phyloP scores from a whole-genome alignment of 2,329 filamentous ascomycete species.

The Clonostachys chloroleuca region DNA sequence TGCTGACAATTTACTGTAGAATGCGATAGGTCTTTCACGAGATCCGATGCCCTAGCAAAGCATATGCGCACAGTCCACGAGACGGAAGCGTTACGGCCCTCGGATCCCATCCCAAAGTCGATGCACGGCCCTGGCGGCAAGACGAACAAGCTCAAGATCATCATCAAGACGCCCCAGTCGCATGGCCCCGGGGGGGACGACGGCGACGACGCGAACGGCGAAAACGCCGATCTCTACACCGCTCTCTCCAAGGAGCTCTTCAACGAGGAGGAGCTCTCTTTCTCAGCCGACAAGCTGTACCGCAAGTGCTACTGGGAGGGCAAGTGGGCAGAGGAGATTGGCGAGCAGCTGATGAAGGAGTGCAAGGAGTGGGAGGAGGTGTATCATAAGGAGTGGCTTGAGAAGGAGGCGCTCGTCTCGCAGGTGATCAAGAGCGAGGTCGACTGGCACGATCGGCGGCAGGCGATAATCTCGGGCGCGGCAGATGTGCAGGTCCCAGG shows the following conservation, averaged over 20 bases:
- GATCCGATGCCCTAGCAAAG: constrained; percentile 92
- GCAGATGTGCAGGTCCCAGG: constrained; percentile 37
- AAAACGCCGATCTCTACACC: constrained; percentile 57
- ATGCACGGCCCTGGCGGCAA: constrained; percentile 43
- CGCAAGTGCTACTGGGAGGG: constrained; percentile 67
- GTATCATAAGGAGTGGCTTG: constrained; percentile 70
- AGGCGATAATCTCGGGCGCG: constrained; percentile 45
- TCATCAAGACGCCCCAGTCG: constrained; percentile 57
- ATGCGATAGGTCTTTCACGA: constrained; percentile 94
- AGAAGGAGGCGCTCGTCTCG: constrained; percentile 75
- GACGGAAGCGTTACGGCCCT: constrained; percentile 84
- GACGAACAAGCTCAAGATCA: constrained; percentile 56
- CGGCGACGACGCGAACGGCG: constrained; percentile 39
- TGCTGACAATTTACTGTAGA: constrained; percentile 46
- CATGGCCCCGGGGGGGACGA: constrained; percentile 50
- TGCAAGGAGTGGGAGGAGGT: constrained; percentile 61
- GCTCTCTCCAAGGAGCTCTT: constrained; percentile 56
- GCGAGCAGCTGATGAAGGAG: constrained; percentile 58
- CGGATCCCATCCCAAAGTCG: constrained; percentile 67
- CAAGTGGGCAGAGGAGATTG: constrained; percentile 67
- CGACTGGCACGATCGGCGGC: constrained; percentile 57
- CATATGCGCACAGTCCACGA: constrained; percentile 99
- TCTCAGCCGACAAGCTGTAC: constrained; percentile 53
- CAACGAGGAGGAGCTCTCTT: constrained; percentile 55
- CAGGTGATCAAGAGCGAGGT: constrained; percentile 65